Evolutionary conservation across 2,329 filamentous ascomycete genomes (phyloP), one percentile per base, ranked within the genome.

Genomic region (Aspergillus terreus): DNA sequence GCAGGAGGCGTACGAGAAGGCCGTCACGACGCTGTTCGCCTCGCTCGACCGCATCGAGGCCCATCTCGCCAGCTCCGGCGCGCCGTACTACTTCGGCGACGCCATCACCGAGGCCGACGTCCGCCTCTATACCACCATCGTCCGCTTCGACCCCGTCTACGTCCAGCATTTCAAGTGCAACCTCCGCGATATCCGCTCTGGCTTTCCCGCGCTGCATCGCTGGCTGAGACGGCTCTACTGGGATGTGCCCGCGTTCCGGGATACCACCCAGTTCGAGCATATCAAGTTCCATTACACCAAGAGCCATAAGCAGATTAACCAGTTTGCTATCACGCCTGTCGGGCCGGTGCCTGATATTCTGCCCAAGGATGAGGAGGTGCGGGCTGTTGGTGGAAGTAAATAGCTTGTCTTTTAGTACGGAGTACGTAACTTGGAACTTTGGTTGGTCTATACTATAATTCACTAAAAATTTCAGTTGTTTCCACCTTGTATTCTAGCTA

Each of bases 251-350:
- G 90, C 90, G 2, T 96, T 95, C 75, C 76, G 77, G 57, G 82
- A 88, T 47, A 94, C 91, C 55, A 95, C 92, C 19, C 82, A 96
- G 71, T 96, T 95, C 69, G 83, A 95, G 70, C 94, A 99, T 74
- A 97, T 97, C 76, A 96, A 95, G 82, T 87, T 81, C 42, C 83
- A 86, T 63, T 86, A 86, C 66, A 86, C 83, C 2, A 83, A 82
- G 75, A 83, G 80, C 58, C 83, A 86, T 69, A 74, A 68, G 58
- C 83, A 85, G 71, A 86, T 86, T 60, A 86, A 86, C 65, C 81
- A 66, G 44, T 79, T 78, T 68, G 73, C 78, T 36, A 95, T 99
- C 66, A 92, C 90, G 21, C 92, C 92, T 1, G 67, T 95, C 14
- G 92, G 92, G 0, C 92, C 94, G 4, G 62, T 90, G 64, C 92